Evolutionary conservation across 2,329 filamentous ascomycete species (phyloP), one percentile per base, ranked within the genome.

Genomic region (Ceratocystis colombiana): DNA sequence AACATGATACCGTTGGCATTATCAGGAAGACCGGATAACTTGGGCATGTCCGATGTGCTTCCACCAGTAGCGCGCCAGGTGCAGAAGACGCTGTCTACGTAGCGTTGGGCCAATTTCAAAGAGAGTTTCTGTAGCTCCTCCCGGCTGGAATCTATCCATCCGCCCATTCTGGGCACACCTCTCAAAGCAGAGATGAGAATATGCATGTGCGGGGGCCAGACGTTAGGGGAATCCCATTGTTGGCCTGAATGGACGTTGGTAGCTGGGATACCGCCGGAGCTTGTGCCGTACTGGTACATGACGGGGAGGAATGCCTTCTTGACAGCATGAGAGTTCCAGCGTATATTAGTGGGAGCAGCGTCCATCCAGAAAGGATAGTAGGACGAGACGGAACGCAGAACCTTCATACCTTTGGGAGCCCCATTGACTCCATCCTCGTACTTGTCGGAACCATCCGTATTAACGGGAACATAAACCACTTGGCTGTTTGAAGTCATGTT

Each of bases 291-390:
- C 44, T 83, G 79, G 65, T 76, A 73, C 1, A 76, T 74, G 2
- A 88, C 78, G 55, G 82, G 82, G 17, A 76, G 72, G 70, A 79
- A 88, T 0, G 80, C 81, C 37, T 41, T 41, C 10, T 12, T 20
- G 74, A 76, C 65, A 79, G 77, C 28, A 88, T 78, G 2, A 84
- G 85, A 82, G 72, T 87, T 83, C 69, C 81, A 75, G 72, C 80
- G 83, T 69, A 88, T 77, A 67, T 78, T 74, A 0, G 73, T 71
- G 0, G 84, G 84, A 0, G 85, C 85, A 1, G 85, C 84, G 22
- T 85, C 85, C 1, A 83, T 82, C 85, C 85, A 88, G 78, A 88
- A 88, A 1, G 86, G 86, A 72, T 84, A 87, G 73, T 85, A 82
- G 72, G 88, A 85, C 0, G 80, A 80, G 7, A 82, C 73, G 67